phyloP scores from a whole-genome alignment of 352 stramenopile genomes.

The Phytopythium montanum region DNA sequence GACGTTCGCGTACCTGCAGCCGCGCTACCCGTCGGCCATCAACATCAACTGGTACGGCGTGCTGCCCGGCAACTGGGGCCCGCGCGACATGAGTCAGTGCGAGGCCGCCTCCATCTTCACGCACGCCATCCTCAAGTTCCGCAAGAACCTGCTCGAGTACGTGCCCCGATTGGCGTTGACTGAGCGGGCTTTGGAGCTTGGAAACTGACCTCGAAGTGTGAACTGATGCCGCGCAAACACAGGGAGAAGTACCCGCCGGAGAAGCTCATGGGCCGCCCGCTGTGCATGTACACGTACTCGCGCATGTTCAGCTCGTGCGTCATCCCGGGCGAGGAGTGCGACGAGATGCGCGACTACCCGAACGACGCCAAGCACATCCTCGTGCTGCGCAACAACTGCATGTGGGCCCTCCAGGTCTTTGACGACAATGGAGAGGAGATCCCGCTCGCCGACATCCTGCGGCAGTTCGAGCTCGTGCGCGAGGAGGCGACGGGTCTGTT shows the following conservation, averaged over 20 bases:
- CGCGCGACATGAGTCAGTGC: conserved; percentile 90
- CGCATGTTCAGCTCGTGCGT: conserved; percentile 97
- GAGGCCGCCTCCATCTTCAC: conserved; percentile 87
- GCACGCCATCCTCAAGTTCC: conserved; percentile 89
- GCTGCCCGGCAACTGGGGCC: conserved; percentile 90
- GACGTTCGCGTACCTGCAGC: conserved; percentile 94
- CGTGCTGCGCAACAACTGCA: conserved; percentile 90
- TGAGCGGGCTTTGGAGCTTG: too few species aligned
- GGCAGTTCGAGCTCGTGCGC: conserved; percentile 83
- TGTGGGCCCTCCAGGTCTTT: conserved; percentile 81
- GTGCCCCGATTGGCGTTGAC: conserved; percentile 9
- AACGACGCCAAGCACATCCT: conserved; percentile 91
- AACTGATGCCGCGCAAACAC: not conserved
- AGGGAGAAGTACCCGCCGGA: conserved; percentile 91
- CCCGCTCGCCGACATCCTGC: conserved; percentile 70
- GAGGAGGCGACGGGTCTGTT: conserved; percentile 85
- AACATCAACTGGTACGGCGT: conserved; percentile 99
- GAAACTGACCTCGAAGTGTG: not conserved
- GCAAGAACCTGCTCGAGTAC: conserved; percentile 86
- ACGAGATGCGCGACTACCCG: conserved; percentile 87
- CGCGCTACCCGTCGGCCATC: conserved; percentile 92
- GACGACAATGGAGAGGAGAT: conserved; percentile 69
- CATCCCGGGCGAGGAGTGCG: conserved; percentile 89
- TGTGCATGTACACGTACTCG: conserved; percentile 94
- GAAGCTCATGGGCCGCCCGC: conserved; percentile 90